Percentiles rank a stretch among this genome's conserved stretches.
Evolutionary conservation across 169 alveolate genomes (phyloP).

Genomic region (Plasmodium chabaudi): DNA sequence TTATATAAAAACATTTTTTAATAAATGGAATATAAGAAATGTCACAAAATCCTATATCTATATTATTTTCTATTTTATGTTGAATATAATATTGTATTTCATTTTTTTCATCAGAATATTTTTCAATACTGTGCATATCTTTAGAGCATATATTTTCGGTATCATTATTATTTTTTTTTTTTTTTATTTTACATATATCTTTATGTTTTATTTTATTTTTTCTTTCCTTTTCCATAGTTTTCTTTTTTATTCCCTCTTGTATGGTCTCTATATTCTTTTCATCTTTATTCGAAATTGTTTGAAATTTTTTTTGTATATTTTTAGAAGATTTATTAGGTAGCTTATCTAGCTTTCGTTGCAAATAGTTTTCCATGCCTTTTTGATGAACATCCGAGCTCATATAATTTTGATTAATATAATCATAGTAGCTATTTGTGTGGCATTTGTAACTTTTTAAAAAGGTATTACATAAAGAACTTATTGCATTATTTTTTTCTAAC

Average conservation of each 20-base stretch:
- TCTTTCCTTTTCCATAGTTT: neutral
- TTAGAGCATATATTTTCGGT: neutral
- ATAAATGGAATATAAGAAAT: conserved; percentile 65
- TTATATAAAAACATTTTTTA: conserved; percentile 39
- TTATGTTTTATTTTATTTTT: neutral
- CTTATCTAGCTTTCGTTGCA: neutral
- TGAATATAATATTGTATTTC: conserved; percentile 1
- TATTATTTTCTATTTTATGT: conserved; percentile 12
- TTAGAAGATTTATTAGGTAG: neutral
- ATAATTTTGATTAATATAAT: conserved; percentile 41
- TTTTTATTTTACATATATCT: neutral
- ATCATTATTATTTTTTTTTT: neutral
- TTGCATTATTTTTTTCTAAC: conserved; percentile 37
- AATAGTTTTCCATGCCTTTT: conserved; percentile 13
- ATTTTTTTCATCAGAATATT: neutral
- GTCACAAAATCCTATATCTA: conserved; percentile 51
- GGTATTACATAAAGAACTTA: conserved; percentile 31
- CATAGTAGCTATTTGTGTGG: conserved; percentile 43
- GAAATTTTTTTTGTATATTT: neutral
- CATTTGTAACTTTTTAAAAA: conserved; percentile 36
- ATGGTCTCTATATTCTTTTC: neutral
- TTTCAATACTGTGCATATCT: neutral
- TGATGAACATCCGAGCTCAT: conserved; percentile 6
- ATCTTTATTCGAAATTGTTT: neutral
- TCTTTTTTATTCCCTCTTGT: neutral